Evolutionary conservation across 306 rosid genomes (phyloP), one percentile per base, ranked within the genome.

Genomic region (Dryas alaskensis): DNA sequence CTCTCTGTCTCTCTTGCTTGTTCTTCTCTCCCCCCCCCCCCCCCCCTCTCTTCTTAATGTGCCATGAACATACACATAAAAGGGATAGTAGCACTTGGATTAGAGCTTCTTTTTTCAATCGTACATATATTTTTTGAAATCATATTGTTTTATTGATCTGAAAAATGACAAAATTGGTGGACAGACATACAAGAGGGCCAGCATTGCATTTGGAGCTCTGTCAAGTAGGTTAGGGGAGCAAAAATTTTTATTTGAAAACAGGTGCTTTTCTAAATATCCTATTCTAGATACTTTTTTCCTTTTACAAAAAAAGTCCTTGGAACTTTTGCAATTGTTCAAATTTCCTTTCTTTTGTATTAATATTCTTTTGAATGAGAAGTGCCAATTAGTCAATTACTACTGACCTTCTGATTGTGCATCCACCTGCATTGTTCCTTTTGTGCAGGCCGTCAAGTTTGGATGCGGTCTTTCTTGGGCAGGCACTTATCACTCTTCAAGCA

Each of bases 371-470:
- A 9, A 53, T 55, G 65, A 65, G 58, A 59, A 27, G 77, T 69
- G 5, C 16, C 46, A 65, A 37, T 69, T 45, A 48, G 5, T 10
- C 46, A 65, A 37, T 69, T 45, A 48, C 60, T 31, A 48, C 66
- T 60, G 59, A 64, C 37, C 43, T 72, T 67, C 47, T 46, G 65
- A 47, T 79, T 11, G 17, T 55, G 49, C 13, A 58, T 57, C 27
- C 45, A 48, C 67, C 37, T 69, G 71, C 50, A 67, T 52, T 83
- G 49, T 77, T 76, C n/a, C 22, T 79, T 55, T 74, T 79, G 25
- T 72, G 83, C 81, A 95, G 99, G 81, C 92, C 98, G 55, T 90
- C 99, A 57, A 95, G 99, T 73, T 76, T 95, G 81, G 99, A 95
- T 83, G 98, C 99, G 19, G 75, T 90, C 70, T 89, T 92, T 85